Evolutionary conservation across 306 rosid genomes (phyloP), one percentile per base, ranked within the genome.

Genomic region (Datisca glomerata): DNA sequence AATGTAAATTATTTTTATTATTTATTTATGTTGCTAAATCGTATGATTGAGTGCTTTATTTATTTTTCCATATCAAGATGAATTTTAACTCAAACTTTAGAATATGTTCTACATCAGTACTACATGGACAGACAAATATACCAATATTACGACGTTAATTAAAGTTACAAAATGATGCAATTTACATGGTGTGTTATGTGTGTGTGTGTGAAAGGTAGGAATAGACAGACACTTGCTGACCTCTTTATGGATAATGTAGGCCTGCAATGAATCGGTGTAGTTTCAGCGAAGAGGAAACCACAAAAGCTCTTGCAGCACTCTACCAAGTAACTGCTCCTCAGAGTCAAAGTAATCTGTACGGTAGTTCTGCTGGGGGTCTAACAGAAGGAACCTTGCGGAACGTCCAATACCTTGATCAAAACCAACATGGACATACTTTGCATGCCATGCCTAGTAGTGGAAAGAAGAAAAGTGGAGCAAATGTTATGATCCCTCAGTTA

Each of bases 191-290:
- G 16, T 21, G n/a, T 31, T 10, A 19, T 45, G 28, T 34, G 22
- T 35, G 14, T 17, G 28, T 41, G 33, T 47, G 24, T 56, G 15
- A 53, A 39, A n/a, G n/a, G n/a, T n/a, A n/a, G n/a, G n/a, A n/a
- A n/a, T n/a, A n/a, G n/a, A n/a, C n/a, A n/a, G 9, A 11, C 4
- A 47, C 55, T 8, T 69, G 42, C 19, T 43, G 51, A 60, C 36
- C 55, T 64, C 24, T 56, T 40, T 54, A 45, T 50, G 40, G 21
- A 56, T 53, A 42, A 16, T 58, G 74, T 68, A 89, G 98, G 78
- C 95, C 91, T 59, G 86, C 74, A 64, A 74, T 84, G 98, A 84
- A 84, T 56, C 81, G 74, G 21, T 89, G 98, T 72, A 61, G 61
- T 47, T 48, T 89, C 60, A 72, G 65, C 14, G 86, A 84, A 74